These are phyloP conservation scores for Lentinula guzmanii DNA, from an alignment of 768 basidiomycete genomes.

Conservation along the genomic window DNA sequence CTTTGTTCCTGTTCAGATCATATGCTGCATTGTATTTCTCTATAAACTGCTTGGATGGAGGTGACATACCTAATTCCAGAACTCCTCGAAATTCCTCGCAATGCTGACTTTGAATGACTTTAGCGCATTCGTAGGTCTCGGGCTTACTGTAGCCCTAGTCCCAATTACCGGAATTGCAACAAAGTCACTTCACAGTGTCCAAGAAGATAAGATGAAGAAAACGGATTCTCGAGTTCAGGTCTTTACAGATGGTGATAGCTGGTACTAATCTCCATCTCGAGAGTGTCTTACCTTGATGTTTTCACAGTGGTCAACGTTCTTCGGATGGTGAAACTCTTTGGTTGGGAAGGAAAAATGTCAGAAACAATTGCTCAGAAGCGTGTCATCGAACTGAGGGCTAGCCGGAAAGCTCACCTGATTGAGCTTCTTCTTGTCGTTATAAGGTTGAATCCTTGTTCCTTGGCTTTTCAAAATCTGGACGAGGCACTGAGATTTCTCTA, in stretches of 20 bases:
- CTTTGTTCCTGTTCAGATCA: not conserved
- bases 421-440: slow-evolving; percentile 36
- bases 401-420: slow-evolving; percentile 47
- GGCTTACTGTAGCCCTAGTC: slow-evolving; percentile 29
- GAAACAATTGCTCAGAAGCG: slow-evolving; percentile 48
- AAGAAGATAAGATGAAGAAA: slow-evolving; percentile 32
- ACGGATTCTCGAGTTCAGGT: slow-evolving; percentile 39
- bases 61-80: not conserved
- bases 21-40: slow-evolving; percentile 1
- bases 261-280: slow-evolving; percentile 15
- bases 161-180: slow-evolving; percentile 37
- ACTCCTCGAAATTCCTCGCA: not conserved
- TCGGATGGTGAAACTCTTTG: slow-evolving; percentile 70
- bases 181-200: slow-evolving; percentile 25
- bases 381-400: slow-evolving; percentile 51
- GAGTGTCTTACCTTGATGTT: slow-evolving; percentile 9
- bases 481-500: not conserved
- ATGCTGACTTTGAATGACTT: not conserved
- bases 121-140: slow-evolving; percentile 36
- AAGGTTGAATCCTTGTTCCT: slow-evolving; percentile 25
- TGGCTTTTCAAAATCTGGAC: not conserved
- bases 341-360: slow-evolving; percentile 54
- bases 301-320: slow-evolving; percentile 50
- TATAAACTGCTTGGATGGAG: slow-evolving; percentile 5
- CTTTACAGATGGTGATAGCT: slow-evolving; percentile 30